These are phyloP conservation scores for Ceratocystis diversiconidia DNA, from an alignment of 2,329 filamentous ascomycete genomes.

Conservation along the genomic window DNA sequence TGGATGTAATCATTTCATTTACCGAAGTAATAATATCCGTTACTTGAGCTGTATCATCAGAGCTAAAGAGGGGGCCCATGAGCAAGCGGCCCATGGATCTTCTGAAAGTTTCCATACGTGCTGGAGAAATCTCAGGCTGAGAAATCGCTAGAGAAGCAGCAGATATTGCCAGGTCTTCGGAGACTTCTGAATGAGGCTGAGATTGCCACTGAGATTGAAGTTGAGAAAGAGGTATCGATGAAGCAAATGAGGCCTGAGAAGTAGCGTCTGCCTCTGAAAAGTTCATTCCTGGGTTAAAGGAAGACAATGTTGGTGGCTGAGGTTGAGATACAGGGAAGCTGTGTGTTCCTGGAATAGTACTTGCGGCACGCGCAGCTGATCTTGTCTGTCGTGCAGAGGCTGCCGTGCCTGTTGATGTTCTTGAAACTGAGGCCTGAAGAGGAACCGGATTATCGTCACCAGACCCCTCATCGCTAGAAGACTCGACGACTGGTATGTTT, in stretches of 20 bases:
- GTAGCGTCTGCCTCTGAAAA: background rate
- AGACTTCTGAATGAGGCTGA: slow-evolving; percentile 23
- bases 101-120: slow-evolving; percentile 61
- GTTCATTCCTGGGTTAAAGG: background rate
- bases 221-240: slow-evolving; percentile 65
- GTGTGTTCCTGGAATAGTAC: slow-evolving; percentile 21
- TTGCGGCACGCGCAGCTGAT: slow-evolving; percentile 24
- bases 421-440: background rate
- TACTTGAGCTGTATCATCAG: slow-evolving; percentile 68
- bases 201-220: slow-evolving; percentile 28
- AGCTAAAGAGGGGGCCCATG: slow-evolving; percentile 60
- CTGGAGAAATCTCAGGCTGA: slow-evolving; percentile 38
- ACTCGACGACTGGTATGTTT: slow-evolving; percentile 45
- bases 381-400: slow-evolving; percentile 19
- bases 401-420: slow-evolving; percentile 30
- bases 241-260: slow-evolving; percentile 53
- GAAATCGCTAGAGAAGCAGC: slow-evolving; percentile 32
- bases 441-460: slow-evolving; percentile 24
- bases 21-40: slow-evolving; percentile 63
- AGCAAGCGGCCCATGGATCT: slow-evolving; percentile 70
- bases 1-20: slow-evolving; percentile 50
- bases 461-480: slow-evolving; percentile 44
- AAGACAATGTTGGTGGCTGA: background rate
- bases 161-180: slow-evolving; percentile 29
- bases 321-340: slow-evolving; percentile 19